A percentile compares a stretch with the other conserved stretches of the same genome.
Evolutionary conservation across 805 yeast species (phyloP).

Genomic region (Kodamaea nitidulidarum): DNA sequence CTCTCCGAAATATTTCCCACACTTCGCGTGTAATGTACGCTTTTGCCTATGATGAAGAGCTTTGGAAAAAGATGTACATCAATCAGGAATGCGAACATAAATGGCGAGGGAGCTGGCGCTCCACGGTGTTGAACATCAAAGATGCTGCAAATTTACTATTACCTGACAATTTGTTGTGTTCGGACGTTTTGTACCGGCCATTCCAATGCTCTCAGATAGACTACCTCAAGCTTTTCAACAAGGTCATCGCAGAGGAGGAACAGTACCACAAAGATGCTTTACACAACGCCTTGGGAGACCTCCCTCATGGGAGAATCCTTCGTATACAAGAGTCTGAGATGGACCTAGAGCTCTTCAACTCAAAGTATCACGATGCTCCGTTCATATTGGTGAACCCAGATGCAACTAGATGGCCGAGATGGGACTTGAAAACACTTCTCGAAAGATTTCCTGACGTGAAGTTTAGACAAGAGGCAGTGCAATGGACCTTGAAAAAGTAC

Average conservation of each 20-base stretch:
- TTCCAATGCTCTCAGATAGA: slow-evolving; percentile 74
- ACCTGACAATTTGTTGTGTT: slow-evolving; percentile 52
- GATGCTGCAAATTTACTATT: slow-evolving; percentile 46
- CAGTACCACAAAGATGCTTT: slow-evolving; percentile 21
- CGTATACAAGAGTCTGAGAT: slow-evolving; percentile 46
- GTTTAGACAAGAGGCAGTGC: slow-evolving; percentile 82
- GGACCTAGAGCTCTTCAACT: slow-evolving; percentile 43
- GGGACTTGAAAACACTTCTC: slow-evolving; percentile 52
- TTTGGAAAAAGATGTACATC: slow-evolving; percentile 66
- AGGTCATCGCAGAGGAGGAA: slow-evolving; percentile 46
- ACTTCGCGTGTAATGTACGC: slow-evolving; percentile 70
- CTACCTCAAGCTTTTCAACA: slow-evolving; percentile 47
- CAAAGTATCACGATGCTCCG: slow-evolving; percentile 50
- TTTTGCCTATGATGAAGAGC: slow-evolving; percentile 67
- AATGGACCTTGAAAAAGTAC: slow-evolving; percentile 68
- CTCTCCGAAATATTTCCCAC: slow-evolving; percentile 51
- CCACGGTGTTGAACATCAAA: slow-evolving; percentile 42
- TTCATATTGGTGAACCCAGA: slow-evolving; percentile 49
- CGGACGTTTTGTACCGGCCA: slow-evolving; percentile 79
- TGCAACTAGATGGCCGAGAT: slow-evolving; percentile 54
- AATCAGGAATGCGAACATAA: slow-evolving; percentile 10
- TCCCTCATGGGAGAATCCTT: slow-evolving; percentile 45
- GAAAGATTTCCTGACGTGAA: slow-evolving; percentile 52
- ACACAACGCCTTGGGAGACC: slow-evolving; percentile 11
- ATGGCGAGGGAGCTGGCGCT: slow-evolving; percentile 85